These are phyloP conservation scores for Dipteronia sinensis DNA, from an alignment of 345 rosid species.

Conservation along the genomic window DNA sequence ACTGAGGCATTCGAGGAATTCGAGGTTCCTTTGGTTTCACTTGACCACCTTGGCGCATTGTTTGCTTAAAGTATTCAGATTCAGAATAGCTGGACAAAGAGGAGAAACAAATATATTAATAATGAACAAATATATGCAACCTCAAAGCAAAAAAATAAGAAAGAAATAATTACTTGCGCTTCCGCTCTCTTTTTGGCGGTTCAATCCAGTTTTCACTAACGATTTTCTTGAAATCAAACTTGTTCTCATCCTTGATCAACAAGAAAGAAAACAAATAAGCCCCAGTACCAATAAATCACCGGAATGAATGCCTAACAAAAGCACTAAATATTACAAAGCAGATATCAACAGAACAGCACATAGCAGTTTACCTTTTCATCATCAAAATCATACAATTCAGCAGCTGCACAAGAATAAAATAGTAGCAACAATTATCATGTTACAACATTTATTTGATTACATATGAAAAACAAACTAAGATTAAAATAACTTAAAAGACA, in stretches of 20 bases:
- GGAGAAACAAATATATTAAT: neutral
- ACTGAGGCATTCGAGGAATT: constrained; percentile 98
- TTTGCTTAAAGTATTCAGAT: constrained; percentile 95
- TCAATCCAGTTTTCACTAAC: constrained; percentile 97
- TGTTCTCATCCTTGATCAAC: constrained; percentile 74
- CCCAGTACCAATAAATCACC: neutral
- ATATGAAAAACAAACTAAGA: neutral
- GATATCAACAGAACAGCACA: neutral
- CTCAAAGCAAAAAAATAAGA: neutral
- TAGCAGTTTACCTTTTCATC: constrained; percentile 66
- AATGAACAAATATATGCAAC: constrained; percentile 6
- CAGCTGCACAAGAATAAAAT: constrained; percentile 55
- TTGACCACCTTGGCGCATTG: constrained; percentile 94
- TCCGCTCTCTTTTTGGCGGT: constrained; percentile 96
- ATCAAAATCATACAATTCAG: constrained; percentile 92
- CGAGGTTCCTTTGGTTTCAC: constrained; percentile 96
- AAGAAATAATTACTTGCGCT: constrained; percentile 77
- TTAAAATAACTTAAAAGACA: neutral
- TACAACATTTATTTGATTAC: neutral
- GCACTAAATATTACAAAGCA: neutral
- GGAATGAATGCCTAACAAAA: neutral
- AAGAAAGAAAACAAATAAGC: constrained; percentile 24
- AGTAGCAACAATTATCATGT: neutral
- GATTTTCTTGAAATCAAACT: constrained; percentile 92
- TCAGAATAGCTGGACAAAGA: constrained; percentile 74